Base-by-base conservation (phyloP, 2,329 filamentous ascomycete species). In the Moelleriella libera region DNA sequence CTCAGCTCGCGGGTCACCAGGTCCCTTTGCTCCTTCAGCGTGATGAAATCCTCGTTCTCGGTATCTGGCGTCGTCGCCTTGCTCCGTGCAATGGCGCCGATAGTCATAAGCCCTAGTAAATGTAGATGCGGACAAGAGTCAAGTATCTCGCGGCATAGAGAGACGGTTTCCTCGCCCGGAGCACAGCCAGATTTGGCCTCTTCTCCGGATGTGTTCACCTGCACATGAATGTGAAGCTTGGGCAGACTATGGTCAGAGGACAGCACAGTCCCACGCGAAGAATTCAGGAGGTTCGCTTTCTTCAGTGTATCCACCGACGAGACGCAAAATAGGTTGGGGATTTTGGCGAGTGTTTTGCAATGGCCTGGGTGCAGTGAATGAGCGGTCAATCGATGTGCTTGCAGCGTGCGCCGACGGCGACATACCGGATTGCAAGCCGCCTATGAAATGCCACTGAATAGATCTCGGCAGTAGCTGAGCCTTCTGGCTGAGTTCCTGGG, bases 371-470 rank as follows among this genome's bases (percentile, higher is more conserved):
- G 8, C 40, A 42, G n/a, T 9, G 2, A 21, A 4, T 14, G 9
- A 42, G 40, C 12, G 40, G 40, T 9, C 9, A n/a, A n/a, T 44
- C 3, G 4, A 42, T 42, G 12, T n/a, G 5, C 28, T 10, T 12
- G 37, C 10, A 28, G 32, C 9, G 30, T 2, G 8, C 12, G 34
- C 8, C 8, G 44, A 31, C 29, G 2, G 31, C 7, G 21, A n/a
- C 53, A 14, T 14, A 78, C 76, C 71, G 11, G 85, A 89, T 66
- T 98, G 92, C 40, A 98, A 68, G 0, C 85, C 88, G 40, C 92
- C 92, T 62, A 97, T 98, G 65, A 97, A 96, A 66, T 98, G 92
- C 92, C 92, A 98, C 57, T 76, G 75, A 54, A 98, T 85, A 34
- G 74, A 75, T 43, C 68, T 68, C 0, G 92, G 90, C 9, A 98